Base-by-base conservation (phyloP, 2,329 filamentous ascomycete genomes). In the Aschersonia sp. region DNA sequence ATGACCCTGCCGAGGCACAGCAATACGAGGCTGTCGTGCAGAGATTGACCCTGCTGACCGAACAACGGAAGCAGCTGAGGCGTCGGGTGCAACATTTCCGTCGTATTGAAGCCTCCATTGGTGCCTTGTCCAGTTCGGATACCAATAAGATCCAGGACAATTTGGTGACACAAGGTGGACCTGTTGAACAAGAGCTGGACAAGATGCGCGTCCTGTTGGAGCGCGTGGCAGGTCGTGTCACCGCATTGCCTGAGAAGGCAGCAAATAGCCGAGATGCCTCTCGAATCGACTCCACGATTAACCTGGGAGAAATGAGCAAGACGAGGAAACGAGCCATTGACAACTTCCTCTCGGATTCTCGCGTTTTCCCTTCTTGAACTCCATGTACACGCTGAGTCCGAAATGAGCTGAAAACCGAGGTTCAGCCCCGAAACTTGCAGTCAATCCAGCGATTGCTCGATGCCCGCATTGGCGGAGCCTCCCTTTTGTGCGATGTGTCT, bases 151-250 rank as follows among this genome's bases (percentile, higher is more conserved):
- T 83, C 5, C 84, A 88, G 59, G 73, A 77, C 50, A 86, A 85
- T 58, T 61, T 88, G 3, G 71, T 84, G 1, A 81, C 78, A 46
- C 74, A 75, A 32, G 75, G 82, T 57, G 78, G 80, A 1, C 73
- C 79, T 45, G 61, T 88, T 7, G 82, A 82, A 58, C 67, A 67
- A 47, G 83, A 87, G 62, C 65, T 88, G 48, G 75, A 80, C 59
- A 74, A 73, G 52, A 85, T 82, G 73, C 73, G 80, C 35, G 68
- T 80, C 53, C 62, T 88, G 51, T 68, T 83, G 48, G 72, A 73
- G 1, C 69, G 80, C 30, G 78, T 84, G 0, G 71, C 72, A 4
- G 75, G 72, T 2, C 69, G 75, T 28, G 66, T 82, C 1, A 66
- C 62, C 9, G 58, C 60, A 48, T 49, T 74, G 12, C 60, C 64